phyloP scores from a whole-genome alignment of 371 early-diverging fungal genomes.

The Actinomucor elegans region DNA sequence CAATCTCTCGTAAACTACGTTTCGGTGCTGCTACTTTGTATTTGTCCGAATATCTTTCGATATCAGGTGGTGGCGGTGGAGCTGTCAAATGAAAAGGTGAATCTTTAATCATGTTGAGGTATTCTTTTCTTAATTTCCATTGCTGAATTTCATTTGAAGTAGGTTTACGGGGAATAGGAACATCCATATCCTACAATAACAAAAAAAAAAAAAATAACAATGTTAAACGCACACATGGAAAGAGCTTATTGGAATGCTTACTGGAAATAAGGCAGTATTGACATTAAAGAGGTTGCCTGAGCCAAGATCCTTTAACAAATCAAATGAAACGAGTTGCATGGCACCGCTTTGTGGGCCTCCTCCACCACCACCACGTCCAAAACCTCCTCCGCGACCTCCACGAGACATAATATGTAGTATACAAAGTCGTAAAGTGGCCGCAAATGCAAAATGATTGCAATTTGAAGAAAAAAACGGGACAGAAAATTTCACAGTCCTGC shows the following conservation, averaged over 20 bases:
- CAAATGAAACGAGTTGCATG: constrained; percentile 47
- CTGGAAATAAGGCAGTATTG: constrained; percentile 46
- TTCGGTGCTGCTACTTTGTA: constrained; percentile 31
- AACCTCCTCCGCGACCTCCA: constrained; percentile 42
- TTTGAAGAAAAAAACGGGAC: no score
- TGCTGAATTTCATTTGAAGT: constrained; percentile 32
- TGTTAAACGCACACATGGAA: no score
- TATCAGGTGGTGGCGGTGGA: constrained; percentile 41
- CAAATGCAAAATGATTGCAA: no score
- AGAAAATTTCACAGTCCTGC: no score
- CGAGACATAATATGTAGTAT: constrained; percentile 30
- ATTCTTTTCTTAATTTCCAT: constrained; percentile 34
- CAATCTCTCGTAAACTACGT: constrained; percentile 38
- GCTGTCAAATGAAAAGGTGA: constrained; percentile 40
- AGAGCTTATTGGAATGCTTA: constrained; percentile 14
- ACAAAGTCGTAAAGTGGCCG: no score
- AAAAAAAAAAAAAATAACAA: not conserved
- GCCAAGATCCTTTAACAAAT: constrained; percentile 44
- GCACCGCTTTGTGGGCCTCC: constrained; percentile 43
- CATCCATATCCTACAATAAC: constrained; percentile 37
- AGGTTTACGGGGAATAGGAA: constrained; percentile 48
- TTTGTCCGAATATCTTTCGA: constrained; percentile 52
- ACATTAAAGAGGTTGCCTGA: constrained; percentile 45
- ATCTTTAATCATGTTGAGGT: constrained; percentile 25
- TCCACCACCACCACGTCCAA: constrained; percentile 41